A percentile compares a stretch with the other conserved stretches of the same genome.
Conservation (phyloP, 2,329 filamentous ascomycete genomes). For the Xylariaceae sp. region DNA sequence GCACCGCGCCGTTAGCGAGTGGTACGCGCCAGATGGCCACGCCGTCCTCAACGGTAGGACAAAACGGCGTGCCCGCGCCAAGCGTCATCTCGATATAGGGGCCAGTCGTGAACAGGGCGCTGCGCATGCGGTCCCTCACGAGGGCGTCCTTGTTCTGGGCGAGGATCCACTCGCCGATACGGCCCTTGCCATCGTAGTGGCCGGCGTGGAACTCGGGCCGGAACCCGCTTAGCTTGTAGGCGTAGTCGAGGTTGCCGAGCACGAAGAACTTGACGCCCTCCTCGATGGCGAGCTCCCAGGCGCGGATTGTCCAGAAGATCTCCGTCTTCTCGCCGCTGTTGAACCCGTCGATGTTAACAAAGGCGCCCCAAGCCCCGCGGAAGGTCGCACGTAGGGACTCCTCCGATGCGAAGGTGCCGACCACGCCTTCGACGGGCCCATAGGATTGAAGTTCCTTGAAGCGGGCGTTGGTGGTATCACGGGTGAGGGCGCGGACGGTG, state of each 20-base stretch:
- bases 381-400: conserved; percentile 50
- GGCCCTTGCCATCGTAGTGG: conserved; percentile 56
- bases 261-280: conserved; percentile 50
- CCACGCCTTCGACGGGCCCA: conserved; percentile 52
- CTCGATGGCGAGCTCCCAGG: conserved; percentile 50
- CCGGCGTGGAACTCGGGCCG: conserved; percentile 51
- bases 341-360: conserved; percentile 61
- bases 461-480: conserved; percentile 48
- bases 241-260: conserved; percentile 57
- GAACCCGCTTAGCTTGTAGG: conserved; percentile 54
- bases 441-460: conserved; percentile 50
- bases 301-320: conserved; percentile 53
- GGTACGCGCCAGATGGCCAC: conserved; percentile 34
- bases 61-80: conserved; percentile 45
- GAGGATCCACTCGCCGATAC: conserved; percentile 52
- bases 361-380: conserved; percentile 53
- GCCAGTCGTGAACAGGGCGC: conserved; percentile 66
- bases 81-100: conserved; percentile 56
- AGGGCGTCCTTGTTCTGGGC: conserved; percentile 46
- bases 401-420: conserved; percentile 56
- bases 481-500: conserved; percentile 53
- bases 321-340: conserved; percentile 59
- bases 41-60: conserved; percentile 45
- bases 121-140: conserved; percentile 48
- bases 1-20: conserved; percentile 47